phyloP scores from a whole-genome alignment of 257 asterid genomes.

The Ophiorrhiza pumila region DNA sequence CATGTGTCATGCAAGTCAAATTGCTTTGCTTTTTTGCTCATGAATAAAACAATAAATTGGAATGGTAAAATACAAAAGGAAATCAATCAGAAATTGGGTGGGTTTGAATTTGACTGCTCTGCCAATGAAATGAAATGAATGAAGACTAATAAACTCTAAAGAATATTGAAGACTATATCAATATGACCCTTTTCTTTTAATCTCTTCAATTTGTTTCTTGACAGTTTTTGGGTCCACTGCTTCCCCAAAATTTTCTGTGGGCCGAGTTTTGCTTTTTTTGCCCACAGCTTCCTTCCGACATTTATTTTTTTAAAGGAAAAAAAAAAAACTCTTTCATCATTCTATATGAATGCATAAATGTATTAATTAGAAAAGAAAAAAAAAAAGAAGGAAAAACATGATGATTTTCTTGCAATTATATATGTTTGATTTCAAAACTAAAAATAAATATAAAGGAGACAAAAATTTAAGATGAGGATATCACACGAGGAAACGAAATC shows the following conservation, averaged over 20 bases:
- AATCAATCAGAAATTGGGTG: not conserved
- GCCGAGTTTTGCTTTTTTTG: constrained; percentile 15
- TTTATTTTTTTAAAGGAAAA: too few species aligned
- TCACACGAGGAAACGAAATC: constrained; percentile 6
- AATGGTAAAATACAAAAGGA: not conserved
- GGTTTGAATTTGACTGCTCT: constrained; percentile 8
- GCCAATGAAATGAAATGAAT: too few species aligned
- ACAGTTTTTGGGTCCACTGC: constrained; percentile 13
- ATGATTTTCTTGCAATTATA: not conserved
- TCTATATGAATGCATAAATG: too few species aligned
- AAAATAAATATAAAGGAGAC: not conserved
- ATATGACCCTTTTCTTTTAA: not conserved
- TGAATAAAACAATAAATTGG: too few species aligned
- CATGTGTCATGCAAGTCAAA: not conserved
- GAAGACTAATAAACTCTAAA: not conserved
- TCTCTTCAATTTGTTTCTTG: not conserved
- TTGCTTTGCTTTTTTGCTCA: not conserved
- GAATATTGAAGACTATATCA: not conserved
- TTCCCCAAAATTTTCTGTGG: constrained; percentile 11
- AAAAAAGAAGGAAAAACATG: not conserved
- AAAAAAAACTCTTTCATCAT: too few species aligned
- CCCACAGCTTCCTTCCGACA: not conserved
- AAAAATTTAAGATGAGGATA: constrained; percentile 1
- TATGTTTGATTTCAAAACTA: not conserved
- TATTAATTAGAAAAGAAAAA: too few species aligned